A percentile compares a stretch with the other conserved stretches of the same genome.
These are phyloP conservation scores for Sarocladium brachiariae DNA, from an alignment of 2,329 filamentous ascomycete species.

Conservation along the genomic window DNA sequence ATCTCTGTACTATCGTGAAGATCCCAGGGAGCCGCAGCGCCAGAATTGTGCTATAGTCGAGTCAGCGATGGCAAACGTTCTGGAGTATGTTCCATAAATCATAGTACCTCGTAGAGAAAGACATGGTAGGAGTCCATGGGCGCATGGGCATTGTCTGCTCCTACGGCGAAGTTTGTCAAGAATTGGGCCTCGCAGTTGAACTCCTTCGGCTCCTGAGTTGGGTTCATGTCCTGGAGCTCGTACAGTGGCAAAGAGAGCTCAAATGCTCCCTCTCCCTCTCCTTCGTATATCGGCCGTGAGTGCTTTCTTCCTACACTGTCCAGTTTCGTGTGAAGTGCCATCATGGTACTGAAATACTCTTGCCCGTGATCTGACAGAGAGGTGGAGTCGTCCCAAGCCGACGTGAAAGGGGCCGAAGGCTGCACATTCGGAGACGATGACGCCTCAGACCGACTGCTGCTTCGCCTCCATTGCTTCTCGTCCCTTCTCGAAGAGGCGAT, in stretches of 20 bases:
- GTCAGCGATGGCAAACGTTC: not conserved
- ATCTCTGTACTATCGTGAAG: slow-evolving; percentile 15
- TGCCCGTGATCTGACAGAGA: slow-evolving; percentile 30
- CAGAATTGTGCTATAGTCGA: slow-evolving; percentile 36
- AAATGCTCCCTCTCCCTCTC: slow-evolving; percentile 21
- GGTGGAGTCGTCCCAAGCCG: slow-evolving; percentile 45
- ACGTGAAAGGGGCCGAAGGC: slow-evolving; percentile 33
- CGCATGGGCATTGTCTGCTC: not conserved
- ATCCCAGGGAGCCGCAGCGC: slow-evolving; percentile 21
- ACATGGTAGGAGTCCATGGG: slow-evolving; percentile 33
- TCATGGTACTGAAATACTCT: slow-evolving; percentile 30
- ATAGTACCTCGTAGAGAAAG: slow-evolving; percentile 47
- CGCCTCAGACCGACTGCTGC: slow-evolving; percentile 19
- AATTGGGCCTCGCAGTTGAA: slow-evolving; percentile 38
- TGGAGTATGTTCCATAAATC: not conserved
- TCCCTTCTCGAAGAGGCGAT: not conserved
- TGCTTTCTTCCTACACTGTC: slow-evolving; percentile 19
- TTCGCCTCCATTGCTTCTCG: slow-evolving; percentile 8
- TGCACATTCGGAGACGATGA: slow-evolving; percentile 24
- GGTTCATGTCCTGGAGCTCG: slow-evolving; percentile 29
- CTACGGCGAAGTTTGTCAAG: slow-evolving; percentile 18
- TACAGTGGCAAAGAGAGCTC: slow-evolving; percentile 34
- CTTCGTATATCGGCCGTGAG: slow-evolving; percentile 8
- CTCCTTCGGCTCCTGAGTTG: slow-evolving; percentile 24
- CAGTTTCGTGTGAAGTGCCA: slow-evolving; percentile 38